A percentile compares a stretch with the other conserved stretches of the same genome.
Evolutionary conservation across 176 grass and related monocot genomes (phyloP).

Genomic region (Cenchrus fungigraminus): DNA sequence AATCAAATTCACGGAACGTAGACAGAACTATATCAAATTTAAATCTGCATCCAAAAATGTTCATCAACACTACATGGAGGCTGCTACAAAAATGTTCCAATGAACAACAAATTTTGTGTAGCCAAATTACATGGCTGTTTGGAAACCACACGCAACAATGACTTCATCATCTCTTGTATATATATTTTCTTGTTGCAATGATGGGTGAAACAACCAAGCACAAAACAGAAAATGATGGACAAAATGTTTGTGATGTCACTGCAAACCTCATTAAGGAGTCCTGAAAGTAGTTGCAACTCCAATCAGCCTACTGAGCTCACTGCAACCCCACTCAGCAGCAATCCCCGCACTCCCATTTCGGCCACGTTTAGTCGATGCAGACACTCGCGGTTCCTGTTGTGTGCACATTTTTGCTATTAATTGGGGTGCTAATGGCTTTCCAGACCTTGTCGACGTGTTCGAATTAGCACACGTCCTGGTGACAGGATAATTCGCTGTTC

Average conservation of each 20-base stretch:
- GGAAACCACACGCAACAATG: not conserved
- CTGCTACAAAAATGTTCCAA: too few species aligned
- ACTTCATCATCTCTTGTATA: not conserved
- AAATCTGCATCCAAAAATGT: too few species aligned
- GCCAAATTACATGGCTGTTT: too few species aligned
- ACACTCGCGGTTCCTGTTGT: not conserved
- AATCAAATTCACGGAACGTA: too few species aligned
- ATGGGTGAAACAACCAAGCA: not conserved
- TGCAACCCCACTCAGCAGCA: not conserved
- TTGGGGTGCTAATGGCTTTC: not conserved
- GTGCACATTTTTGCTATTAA: not conserved
- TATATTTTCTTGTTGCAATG: not conserved
- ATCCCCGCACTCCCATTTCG: not conserved
- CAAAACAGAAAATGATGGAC: not conserved
- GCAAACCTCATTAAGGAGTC: not conserved
- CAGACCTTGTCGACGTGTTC: not conserved
- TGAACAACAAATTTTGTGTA: too few species aligned
- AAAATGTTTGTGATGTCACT: not conserved
- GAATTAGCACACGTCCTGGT: not conserved
- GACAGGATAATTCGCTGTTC: not conserved
- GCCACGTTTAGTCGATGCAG: not conserved
- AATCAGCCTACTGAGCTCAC: too few species aligned
- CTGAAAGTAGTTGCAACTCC: not conserved
- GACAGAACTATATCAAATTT: too few species aligned
- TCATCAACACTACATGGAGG: too few species aligned